These are phyloP conservation scores for Trichoderma orchidacearum DNA, from an alignment of 495 filamentous ascomycete genomes.

Conservation along the genomic window DNA sequence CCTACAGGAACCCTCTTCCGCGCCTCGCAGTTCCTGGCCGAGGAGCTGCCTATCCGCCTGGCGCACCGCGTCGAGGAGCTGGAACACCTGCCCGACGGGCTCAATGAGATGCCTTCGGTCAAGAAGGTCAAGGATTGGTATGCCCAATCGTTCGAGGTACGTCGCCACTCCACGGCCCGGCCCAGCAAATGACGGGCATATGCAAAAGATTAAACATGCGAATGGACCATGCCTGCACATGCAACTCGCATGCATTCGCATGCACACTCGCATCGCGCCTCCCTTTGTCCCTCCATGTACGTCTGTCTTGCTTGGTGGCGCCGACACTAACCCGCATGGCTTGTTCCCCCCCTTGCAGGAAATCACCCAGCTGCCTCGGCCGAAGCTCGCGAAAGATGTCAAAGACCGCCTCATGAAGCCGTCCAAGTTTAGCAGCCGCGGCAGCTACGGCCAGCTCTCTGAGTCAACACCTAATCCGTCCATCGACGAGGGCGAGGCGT, in stretches of 20 bases:
- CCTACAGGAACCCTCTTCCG: constrained; percentile 79
- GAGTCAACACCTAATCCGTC: constrained; percentile 84
- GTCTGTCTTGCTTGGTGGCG: constrained; percentile 9
- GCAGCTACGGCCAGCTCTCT: constrained; percentile 50
- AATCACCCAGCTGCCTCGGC: constrained; percentile 73
- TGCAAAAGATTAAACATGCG: too few relatives aligned
- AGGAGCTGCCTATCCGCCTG: constrained; percentile 93
- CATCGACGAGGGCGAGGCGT: constrained; percentile 75
- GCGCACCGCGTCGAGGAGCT: constrained; percentile 94
- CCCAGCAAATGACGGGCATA: too few relatives aligned
- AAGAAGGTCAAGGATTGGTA: constrained; percentile 95
- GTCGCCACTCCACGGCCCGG: constrained; percentile 9
- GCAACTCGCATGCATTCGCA: too few relatives aligned
- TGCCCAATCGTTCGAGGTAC: constrained; percentile 96
- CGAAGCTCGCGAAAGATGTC: constrained; percentile 61
- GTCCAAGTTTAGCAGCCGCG: constrained; percentile 42
- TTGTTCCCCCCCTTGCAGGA: constrained; percentile 39
- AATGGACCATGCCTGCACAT: too few relatives aligned
- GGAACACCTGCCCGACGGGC: constrained; percentile 81
- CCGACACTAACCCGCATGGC: constrained; percentile 2
- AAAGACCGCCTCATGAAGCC: constrained; percentile 66
- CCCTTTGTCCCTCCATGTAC: background rate
- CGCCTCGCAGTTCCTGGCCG: constrained; percentile 93
- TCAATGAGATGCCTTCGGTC: constrained; percentile 97
- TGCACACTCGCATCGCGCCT: background rate